Evolutionary conservation across 179 eudicot species (phyloP).

Genomic region (Spergularia azorica): DNA sequence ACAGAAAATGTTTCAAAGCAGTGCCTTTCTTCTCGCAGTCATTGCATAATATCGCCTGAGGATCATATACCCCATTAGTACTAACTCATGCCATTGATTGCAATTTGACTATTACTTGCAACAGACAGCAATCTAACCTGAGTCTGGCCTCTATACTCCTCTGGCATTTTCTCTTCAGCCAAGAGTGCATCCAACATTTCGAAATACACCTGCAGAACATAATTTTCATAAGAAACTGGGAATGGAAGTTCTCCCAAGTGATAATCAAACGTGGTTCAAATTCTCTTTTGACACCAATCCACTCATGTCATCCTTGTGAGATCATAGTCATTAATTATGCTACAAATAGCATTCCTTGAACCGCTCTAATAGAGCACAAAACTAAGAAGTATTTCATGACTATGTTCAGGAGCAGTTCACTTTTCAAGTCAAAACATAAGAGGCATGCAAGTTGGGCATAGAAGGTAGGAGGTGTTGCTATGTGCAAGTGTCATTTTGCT

Average conservation of each 20-base stretch:
- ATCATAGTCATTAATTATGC: not conserved
- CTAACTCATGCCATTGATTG: not conserved
- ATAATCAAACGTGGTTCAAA: not conserved
- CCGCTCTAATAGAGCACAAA: not conserved
- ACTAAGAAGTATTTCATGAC: not conserved
- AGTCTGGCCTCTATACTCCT: constrained; percentile 67
- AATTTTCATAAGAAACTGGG: not conserved
- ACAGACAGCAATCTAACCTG: constrained; percentile 55
- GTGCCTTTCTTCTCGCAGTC: constrained; percentile 86
- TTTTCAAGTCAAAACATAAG: not conserved
- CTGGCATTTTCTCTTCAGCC: constrained; percentile 86
- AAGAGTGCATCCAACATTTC: constrained; percentile 86
- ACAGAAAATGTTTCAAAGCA: constrained; percentile 76
- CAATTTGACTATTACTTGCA: constrained; percentile 6
- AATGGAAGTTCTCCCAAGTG: not conserved
- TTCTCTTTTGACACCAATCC: not conserved
- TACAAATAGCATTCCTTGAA: not conserved
- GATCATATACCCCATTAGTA: constrained; percentile 5
- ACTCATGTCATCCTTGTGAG: not conserved
- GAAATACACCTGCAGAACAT: constrained; percentile 69
- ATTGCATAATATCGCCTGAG: constrained; percentile 91
- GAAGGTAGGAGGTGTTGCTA: constrained; percentile 1
- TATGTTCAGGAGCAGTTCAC: not conserved
- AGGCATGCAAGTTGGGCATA: constrained; percentile 1
- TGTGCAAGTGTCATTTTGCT: not conserved